phyloP scores from a whole-genome alignment of 2,329 filamentous ascomycete genomes.

The Purpureocillium lavendulum region DNA sequence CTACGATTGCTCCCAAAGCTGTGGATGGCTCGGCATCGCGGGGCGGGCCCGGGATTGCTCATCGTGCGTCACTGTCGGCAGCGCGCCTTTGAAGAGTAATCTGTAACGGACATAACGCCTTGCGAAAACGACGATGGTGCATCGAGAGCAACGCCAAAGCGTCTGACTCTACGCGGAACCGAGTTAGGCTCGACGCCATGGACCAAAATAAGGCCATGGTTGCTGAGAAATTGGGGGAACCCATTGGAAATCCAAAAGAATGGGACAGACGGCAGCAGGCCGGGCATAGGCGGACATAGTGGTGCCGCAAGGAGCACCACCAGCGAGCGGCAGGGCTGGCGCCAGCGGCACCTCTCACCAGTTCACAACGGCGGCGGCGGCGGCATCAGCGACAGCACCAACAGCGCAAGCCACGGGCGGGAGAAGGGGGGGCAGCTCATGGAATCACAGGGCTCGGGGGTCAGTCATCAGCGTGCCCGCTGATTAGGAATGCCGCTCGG shows the following conservation, averaged over 20 bases:
- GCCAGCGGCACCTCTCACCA: too few relatives aligned
- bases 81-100: background rate
- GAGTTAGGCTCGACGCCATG: background rate
- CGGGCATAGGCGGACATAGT: slow-evolving; percentile 6
- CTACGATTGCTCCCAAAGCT: background rate
- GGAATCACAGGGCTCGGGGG: background rate
- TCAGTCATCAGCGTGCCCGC: background rate
- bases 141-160: background rate
- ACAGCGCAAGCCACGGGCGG: too few relatives aligned
- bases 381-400: too few relatives aligned
- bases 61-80: too few relatives aligned
- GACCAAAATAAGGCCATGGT: background rate
- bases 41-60: background rate
- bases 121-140: background rate
- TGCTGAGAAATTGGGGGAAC: slow-evolving; percentile 6
- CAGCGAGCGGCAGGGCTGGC: too few relatives aligned
- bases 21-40: background rate
- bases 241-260: slow-evolving; percentile 3
- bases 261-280: background rate
- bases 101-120: background rate
- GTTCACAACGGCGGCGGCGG: too few relatives aligned
- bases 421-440: background rate
- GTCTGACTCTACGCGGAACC: background rate
- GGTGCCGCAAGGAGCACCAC: background rate
- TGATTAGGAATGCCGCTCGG: slow-evolving; percentile 3